Base-by-base conservation (phyloP, 768 basidiomycete species). In the Scleroderma citrinum region DNA sequence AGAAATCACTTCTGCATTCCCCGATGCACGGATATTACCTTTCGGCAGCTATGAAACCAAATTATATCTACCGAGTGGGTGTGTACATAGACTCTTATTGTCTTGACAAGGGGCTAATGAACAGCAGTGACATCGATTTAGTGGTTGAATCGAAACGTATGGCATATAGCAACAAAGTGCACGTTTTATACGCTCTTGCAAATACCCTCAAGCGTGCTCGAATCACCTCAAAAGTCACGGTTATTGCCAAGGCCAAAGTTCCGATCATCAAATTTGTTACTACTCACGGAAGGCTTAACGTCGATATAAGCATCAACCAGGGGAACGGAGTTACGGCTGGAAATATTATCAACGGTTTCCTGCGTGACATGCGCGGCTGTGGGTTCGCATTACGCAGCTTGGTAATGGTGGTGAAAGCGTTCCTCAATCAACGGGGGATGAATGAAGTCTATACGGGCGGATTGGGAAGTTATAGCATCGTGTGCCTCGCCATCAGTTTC, bases 361-460 rank as follows among this genome's bases (percentile, higher is more conserved):
- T 95, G 36, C 71, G 76, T 37, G 73, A 87, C 48, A 74, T 92
- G 64, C 66, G 59, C 32, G 58, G 64, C 26, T 71, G 71, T 49
- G 74, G 72, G 44, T 79, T 87, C 19, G 92, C 90, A 0, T 70
- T 93, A n/a, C 80, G 86, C 30, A 80, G 79, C 48, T 81, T 99
- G 34, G 83, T 97, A 32, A 69, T 97, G 63, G 81, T 95, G 52
- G 85, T 88, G 54, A 99, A 98, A 69, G 79, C 87, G 2, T 98
- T 96, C 67, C 75, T 98, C 47, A 78, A 76, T 55, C 92, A 96
- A 63, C 75, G 94, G 35, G 80, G 81, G 24, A 89, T 97, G 92
- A 98, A 99, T 65, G 96, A 98, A 66, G 95, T 98, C n/a, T 97
- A 85, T 65, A 88, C 86, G 0, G 95, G 96, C 7, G 96, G 96